phyloP scores from a whole-genome alignment of 2,329 filamentous ascomycete species.

The Aureobasidium melanogenum region DNA sequence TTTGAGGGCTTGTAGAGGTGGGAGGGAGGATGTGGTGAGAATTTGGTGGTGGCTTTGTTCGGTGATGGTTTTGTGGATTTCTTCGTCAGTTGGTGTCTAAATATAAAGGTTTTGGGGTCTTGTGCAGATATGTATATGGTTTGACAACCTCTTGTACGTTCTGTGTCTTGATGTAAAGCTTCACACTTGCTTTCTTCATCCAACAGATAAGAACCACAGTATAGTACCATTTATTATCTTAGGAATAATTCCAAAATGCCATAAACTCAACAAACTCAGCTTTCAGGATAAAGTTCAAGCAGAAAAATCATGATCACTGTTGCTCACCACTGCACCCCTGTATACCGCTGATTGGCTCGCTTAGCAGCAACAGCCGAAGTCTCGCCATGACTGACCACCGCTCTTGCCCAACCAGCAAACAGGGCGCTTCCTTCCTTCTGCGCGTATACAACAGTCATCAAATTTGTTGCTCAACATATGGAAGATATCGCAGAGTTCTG shows the following conservation, averaged over 20 bases:
- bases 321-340: background rate
- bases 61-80: background rate
- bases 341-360: background rate
- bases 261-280: background rate
- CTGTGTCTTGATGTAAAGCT: background rate
- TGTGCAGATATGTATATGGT: background rate
- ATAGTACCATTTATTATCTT: background rate
- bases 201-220: background rate
- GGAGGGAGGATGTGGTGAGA: no score
- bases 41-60: no score
- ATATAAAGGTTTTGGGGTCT: background rate
- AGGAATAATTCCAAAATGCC: no score
- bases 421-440: background rate
- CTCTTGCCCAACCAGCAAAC: background rate
- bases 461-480: no score
- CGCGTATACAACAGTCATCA: background rate
- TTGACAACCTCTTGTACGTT: background rate
- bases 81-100: background rate
- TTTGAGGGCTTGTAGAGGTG: slow-evolving; percentile 38
- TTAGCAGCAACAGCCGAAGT: background rate
- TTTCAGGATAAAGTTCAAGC: background rate
- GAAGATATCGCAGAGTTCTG: no score
- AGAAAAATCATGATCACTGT: background rate
- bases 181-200: background rate
- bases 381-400: background rate